A percentile compares a stretch with the other conserved stretches of the same genome.
These are phyloP conservation scores for Quercus lobata DNA, from an alignment of 331 rosid genomes.

Conservation along the genomic window DNA sequence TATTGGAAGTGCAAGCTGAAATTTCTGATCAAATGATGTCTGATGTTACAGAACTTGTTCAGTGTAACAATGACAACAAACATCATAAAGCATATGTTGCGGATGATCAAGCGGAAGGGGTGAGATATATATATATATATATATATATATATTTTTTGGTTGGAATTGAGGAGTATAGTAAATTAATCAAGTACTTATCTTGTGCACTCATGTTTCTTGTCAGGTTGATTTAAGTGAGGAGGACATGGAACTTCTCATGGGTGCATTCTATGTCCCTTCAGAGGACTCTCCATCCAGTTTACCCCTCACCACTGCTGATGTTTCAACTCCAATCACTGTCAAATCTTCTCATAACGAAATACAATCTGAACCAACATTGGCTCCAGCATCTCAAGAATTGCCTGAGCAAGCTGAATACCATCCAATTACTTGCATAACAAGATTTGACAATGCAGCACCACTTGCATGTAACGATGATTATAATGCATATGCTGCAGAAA, in stretches of 20 bases:
- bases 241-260: slow-evolving; percentile 15
- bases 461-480: slow-evolving; percentile 32
- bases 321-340: slow-evolving; percentile 35
- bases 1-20: slow-evolving; percentile 33
- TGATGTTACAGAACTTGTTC: too few species aligned
- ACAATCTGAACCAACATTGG: slow-evolving; percentile 32
- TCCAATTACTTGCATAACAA: slow-evolving; percentile 18
- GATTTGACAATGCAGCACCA: slow-evolving; percentile 13
- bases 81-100: too few species aligned
- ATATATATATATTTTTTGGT: too few species aligned
- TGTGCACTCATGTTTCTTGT: background rate
- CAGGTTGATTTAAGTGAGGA: slow-evolving; percentile 26
- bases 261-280: slow-evolving; percentile 20
- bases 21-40: slow-evolving; percentile 25
- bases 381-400: slow-evolving; percentile 41
- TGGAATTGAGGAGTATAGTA: background rate
- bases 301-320: background rate
- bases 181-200: background rate
- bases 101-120: too few species aligned
- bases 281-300: too few species aligned
- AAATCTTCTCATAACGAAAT: slow-evolving; percentile 20
- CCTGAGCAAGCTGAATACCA: slow-evolving; percentile 36
- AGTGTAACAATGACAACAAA: too few species aligned
- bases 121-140: too few species aligned
- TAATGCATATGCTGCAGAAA: slow-evolving; percentile 21